These are phyloP conservation scores for Stevia rebaudiana DNA, from an alignment of 140 eudicot species.

Conservation along the genomic window DNA sequence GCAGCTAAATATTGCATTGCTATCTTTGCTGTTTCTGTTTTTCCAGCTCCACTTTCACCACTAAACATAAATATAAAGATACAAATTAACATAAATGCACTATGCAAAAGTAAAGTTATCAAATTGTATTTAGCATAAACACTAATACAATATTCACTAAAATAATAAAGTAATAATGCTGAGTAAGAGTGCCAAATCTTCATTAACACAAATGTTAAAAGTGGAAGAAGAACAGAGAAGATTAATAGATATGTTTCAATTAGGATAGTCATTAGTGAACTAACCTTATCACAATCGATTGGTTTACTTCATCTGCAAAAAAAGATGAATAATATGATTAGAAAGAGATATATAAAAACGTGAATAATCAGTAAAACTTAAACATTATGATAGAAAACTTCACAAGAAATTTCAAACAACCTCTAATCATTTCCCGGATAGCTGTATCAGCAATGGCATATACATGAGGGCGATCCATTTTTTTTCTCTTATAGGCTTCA, in stretches of 20 bases:
- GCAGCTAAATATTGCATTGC: conserved; percentile 88
- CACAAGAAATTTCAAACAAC: conserved; percentile 28
- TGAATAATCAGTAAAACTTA: not conserved
- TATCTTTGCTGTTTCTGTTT: conserved; percentile 92
- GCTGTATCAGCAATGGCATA: conserved; percentile 76
- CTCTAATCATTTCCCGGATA: conserved; percentile 64
- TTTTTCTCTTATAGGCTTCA: conserved; percentile 56
- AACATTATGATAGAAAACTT: no score
- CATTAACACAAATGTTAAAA: not conserved
- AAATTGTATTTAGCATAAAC: not conserved
- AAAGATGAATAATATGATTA: no score
- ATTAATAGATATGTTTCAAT: conserved; percentile 8
- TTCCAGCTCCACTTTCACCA: conserved; percentile 99
- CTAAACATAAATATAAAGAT: conserved; percentile 28
- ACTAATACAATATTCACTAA: not conserved
- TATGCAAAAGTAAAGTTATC: not conserved
- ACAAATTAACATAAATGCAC: conserved; percentile 7
- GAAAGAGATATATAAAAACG: not conserved
- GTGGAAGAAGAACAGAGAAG: not conserved
- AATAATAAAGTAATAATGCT: not conserved
- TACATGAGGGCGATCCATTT: conserved; percentile 64
- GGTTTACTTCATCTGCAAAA: conserved; percentile 90
- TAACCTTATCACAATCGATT: conserved; percentile 89
- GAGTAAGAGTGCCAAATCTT: not conserved
- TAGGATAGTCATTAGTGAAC: conserved; percentile 23